These are phyloP conservation scores for Cytospora piceae DNA, from an alignment of 2,329 filamentous ascomycete genomes.

Conservation along the genomic window DNA sequence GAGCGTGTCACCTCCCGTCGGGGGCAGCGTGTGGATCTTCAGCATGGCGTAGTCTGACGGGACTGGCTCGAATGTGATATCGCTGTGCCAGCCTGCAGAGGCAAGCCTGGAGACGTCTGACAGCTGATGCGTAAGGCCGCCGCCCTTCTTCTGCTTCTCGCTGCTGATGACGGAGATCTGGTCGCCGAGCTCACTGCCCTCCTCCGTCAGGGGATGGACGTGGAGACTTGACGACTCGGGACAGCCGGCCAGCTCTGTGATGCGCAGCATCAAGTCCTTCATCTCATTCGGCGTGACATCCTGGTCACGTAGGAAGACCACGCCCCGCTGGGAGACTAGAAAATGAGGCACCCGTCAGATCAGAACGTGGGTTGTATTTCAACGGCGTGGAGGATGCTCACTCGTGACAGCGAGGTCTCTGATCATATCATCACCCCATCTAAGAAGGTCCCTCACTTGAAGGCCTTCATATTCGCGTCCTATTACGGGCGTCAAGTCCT, in stretches of 20 bases:
- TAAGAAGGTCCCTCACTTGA: constrained; percentile 38
- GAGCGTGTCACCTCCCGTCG: constrained; percentile 51
- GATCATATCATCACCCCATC: constrained; percentile 39
- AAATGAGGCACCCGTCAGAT: not conserved
- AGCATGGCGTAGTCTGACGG: constrained; percentile 53
- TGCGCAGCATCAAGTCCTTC: constrained; percentile 49
- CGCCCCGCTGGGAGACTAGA: constrained; percentile 51
- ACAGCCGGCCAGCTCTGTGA: constrained; percentile 49
- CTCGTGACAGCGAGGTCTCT: constrained; percentile 39
- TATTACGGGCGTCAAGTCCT: constrained; percentile 41
- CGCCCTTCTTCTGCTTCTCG: constrained; percentile 58
- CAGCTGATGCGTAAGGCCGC: constrained; percentile 54
- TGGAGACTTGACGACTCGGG: constrained; percentile 55
- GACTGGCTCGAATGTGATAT: constrained; percentile 50
- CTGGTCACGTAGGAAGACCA: constrained; percentile 55
- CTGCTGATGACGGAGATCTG: constrained; percentile 61
- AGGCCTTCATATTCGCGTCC: constrained; percentile 41
- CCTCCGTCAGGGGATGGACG: constrained; percentile 58
- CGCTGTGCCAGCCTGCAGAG: constrained; percentile 37
- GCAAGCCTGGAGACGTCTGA: constrained; percentile 55
- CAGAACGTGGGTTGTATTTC: not conserved
- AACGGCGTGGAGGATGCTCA: constrained; percentile 28
- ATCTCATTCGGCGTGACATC: constrained; percentile 49
- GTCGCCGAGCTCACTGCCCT: constrained; percentile 56
- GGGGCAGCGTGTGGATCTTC: constrained; percentile 48